Evolutionary conservation across 2,329 filamentous ascomycete species (phyloP).

Genomic region (Ceratocystis cubensis): DNA sequence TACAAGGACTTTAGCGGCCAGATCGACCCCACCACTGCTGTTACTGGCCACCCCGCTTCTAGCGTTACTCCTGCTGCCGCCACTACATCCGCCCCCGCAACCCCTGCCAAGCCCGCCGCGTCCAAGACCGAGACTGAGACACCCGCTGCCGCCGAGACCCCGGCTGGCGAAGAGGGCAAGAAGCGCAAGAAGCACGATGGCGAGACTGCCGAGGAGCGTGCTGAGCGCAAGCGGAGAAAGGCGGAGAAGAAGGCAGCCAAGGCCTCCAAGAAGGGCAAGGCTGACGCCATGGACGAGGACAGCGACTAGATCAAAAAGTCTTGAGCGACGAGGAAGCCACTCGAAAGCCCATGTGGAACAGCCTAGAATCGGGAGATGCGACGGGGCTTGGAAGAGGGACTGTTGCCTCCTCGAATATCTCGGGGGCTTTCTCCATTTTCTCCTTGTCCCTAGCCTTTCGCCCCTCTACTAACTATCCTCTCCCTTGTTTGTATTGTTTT

Average conservation of each 20-base stretch:
- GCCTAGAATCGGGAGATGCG: neutral
- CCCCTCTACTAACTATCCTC: no score
- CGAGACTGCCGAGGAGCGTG: conserved; percentile 57
- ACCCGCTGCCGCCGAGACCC: conserved; percentile 31
- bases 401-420: no score
- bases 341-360: neutral
- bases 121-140: conserved; percentile 31
- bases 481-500: no score
- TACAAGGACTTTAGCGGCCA: conserved; percentile 75
- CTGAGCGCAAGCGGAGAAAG: conserved; percentile 47
- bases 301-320: conserved; percentile 33
- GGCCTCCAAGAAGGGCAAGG: conserved; percentile 42
- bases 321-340: neutral
- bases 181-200: conserved; percentile 74
- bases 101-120: conserved; percentile 24
- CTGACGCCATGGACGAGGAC: conserved; percentile 39
- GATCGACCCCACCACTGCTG: conserved; percentile 35
- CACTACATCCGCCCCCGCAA: conserved; percentile 24
- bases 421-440: no score
- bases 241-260: conserved; percentile 48
- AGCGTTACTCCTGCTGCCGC: conserved; percentile 34
- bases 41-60: conserved; percentile 33
- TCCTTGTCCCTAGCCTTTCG: no score
- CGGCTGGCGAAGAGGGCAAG: conserved; percentile 45
- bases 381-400: no score